A percentile compares a stretch with the other conserved stretches of the same genome.
phyloP scores from a whole-genome alignment of 2,329 filamentous ascomycete species.

The Xylariales sp. region DNA sequence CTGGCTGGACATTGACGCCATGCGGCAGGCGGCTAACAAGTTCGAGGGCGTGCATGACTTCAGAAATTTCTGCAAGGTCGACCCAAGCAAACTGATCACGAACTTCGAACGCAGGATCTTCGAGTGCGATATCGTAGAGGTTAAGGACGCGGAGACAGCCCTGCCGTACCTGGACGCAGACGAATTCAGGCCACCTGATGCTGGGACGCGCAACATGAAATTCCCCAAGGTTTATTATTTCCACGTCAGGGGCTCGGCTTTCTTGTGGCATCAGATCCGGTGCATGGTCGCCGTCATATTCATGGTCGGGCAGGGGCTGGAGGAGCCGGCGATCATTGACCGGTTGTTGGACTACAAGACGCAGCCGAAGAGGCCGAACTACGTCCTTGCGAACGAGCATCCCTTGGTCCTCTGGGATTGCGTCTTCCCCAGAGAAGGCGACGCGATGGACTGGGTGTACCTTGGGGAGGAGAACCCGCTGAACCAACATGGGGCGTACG shows the following conservation, averaged over 20 bases:
- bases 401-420: slow-evolving; percentile 96
- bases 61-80: slow-evolving; percentile 93
- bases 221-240: slow-evolving; percentile 73
- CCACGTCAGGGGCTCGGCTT: slow-evolving; percentile 82
- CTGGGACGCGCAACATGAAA: slow-evolving; percentile 12
- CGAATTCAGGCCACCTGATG: slow-evolving; percentile 36
- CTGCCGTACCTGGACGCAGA: slow-evolving; percentile 49
- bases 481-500: slow-evolving; percentile 59
- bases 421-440: slow-evolving; percentile 64
- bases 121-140: slow-evolving; percentile 71
- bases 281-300: slow-evolving; percentile 94
- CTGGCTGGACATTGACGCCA: slow-evolving; percentile 82
- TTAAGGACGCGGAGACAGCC: slow-evolving; percentile 48
- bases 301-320: slow-evolving; percentile 82
- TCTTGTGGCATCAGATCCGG: slow-evolving; percentile 96
- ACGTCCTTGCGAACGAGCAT: slow-evolving; percentile 85
- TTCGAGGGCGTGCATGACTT: slow-evolving; percentile 89
- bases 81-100: slow-evolving; percentile 81
- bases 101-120: slow-evolving; percentile 79
- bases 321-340: slow-evolving; percentile 67
- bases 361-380: slow-evolving; percentile 74
- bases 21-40: slow-evolving; percentile 74
- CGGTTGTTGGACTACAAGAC: slow-evolving; percentile 68
- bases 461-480: slow-evolving; percentile 60
- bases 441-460: slow-evolving; percentile 74